Evolutionary conservation across 768 basidiomycete genomes (phyloP), one percentile per base, ranked within the genome.

Genomic region (Pleurotus pulmonarius): DNA sequence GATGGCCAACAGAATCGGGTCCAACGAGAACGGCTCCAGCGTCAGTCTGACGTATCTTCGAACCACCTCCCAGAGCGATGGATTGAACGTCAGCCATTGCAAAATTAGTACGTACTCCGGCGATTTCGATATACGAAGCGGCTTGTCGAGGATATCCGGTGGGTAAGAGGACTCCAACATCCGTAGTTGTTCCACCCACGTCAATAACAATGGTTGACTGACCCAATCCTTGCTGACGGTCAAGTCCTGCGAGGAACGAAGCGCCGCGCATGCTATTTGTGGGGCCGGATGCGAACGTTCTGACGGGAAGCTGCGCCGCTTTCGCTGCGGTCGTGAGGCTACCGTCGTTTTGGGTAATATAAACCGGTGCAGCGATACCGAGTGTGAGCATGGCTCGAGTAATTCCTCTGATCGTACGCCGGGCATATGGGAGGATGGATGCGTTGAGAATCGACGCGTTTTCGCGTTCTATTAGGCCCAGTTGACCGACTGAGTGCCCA

Each of bases 261-360:
- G 85, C 86, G 7, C 85, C 86, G 49, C 86, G 73, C 85, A 87
- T 88, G 1, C 83, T 85, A 64, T 87, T 87, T 1, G 86, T 88
- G 5, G 85, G 80, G 2, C 83, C 83, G 43, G 77, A 80, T 18
- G 77, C 77, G 64, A 79, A 88, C 0, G 86, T 88, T 54, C 80
- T 75, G 62, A 88, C 82, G 2, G 86, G 86, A 39, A 87, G 71
- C 25, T 71, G 70, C 0, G 78, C 79, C 1, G 84, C 86, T 43
- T 78, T 69, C 0, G 69, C 65, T 4, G 78, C 81, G 3, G 69
- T 75, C 12, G 76, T 80, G 34, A 84, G 66, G 20, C 81, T 84
- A 18, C 81, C 82, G 34, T 84, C 83, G 62, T 83, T 83, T 64
- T 82, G n/a, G n/a, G 81, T 83, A 40, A 83, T 71, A 67, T 80